These are phyloP conservation scores for Fusarium sp. DNA, from an alignment of 2,329 filamentous ascomycete genomes.

Conservation along the genomic window DNA sequence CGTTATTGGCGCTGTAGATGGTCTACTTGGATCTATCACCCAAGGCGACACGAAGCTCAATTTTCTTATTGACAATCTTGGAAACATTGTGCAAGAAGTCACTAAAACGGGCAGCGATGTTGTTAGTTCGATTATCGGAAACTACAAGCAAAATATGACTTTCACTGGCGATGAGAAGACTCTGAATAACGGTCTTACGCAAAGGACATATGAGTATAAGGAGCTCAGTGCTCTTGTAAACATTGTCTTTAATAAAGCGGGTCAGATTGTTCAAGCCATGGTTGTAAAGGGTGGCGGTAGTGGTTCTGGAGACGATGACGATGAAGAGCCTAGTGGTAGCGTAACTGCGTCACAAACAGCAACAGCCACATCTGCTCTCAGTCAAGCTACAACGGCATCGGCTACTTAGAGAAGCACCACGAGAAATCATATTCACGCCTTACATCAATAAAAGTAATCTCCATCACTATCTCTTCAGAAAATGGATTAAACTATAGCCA, in stretches of 20 bases:
- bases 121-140: slow-evolving; percentile 25
- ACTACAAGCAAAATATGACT: slow-evolving; percentile 29
- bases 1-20: slow-evolving; percentile 13
- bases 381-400: background rate
- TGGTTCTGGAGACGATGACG: background rate
- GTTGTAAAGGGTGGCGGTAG: slow-evolving; percentile 16
- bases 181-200: slow-evolving; percentile 6
- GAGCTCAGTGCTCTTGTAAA: slow-evolving; percentile 23
- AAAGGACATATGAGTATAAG: slow-evolving; percentile 23
- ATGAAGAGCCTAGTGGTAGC: background rate
- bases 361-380: background rate
- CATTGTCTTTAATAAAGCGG: slow-evolving; percentile 28
- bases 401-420: background rate
- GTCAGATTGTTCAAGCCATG: slow-evolving; percentile 24
- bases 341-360: slow-evolving; percentile 5
- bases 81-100: slow-evolving; percentile 27
- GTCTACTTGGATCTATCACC: slow-evolving; percentile 23
- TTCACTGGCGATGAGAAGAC: slow-evolving; percentile 26
- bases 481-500: too few species aligned
- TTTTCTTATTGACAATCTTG: slow-evolving; percentile 26
- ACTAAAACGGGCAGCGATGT: slow-evolving; percentile 12
- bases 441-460: background rate
- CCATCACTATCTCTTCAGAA: accelerated
- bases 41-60: slow-evolving; percentile 29
- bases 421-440: accelerated